These are phyloP conservation scores for Trebouxia gelatinosa DNA, from an alignment of 163 green algal genomes.

Conservation along the genomic window DNA sequence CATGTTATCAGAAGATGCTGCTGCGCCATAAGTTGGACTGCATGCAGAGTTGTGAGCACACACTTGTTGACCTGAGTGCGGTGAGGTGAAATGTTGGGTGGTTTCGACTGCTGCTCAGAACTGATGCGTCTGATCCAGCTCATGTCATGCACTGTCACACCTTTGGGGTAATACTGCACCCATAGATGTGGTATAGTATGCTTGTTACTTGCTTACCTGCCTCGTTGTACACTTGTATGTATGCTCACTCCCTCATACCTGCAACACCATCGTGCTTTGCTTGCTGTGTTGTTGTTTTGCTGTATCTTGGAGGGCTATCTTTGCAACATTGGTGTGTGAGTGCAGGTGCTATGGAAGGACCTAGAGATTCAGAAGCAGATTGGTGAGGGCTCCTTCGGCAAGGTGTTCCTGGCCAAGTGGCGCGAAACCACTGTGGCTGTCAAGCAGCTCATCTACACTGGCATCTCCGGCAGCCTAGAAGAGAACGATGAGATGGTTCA, in stretches of 20 bases:
- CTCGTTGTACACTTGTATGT: neutral
- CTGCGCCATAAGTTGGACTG: no score
- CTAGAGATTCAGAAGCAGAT: slow-evolving; percentile 73
- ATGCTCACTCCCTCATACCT: neutral
- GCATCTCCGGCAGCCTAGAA: slow-evolving; percentile 27
- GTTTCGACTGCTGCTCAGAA: no score
- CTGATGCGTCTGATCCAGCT: no score
- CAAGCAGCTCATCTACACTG: slow-evolving; percentile 44
- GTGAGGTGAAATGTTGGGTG: no score
- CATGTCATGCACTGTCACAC: no score
- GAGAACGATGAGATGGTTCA: slow-evolving; percentile 35
- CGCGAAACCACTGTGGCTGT: slow-evolving; percentile 53
- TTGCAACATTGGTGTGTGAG: no score
- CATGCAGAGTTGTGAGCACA: no score
- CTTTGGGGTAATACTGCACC: no score
- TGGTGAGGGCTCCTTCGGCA: slow-evolving; percentile 80
- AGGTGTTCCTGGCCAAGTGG: slow-evolving; percentile 68
- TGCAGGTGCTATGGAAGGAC: slow-evolving; percentile 47
- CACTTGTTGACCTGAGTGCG: no score
- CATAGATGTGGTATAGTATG: no score
- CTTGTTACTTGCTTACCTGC: neutral
- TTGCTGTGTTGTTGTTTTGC: neutral
- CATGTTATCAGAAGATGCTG: neutral
- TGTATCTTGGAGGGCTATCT: neutral
- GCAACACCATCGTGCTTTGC: neutral